A percentile compares a stretch with the other conserved stretches of the same genome.
These are phyloP conservation scores for Tephrocybe sp. DNA, from an alignment of 768 basidiomycete species.

Conservation along the genomic window DNA sequence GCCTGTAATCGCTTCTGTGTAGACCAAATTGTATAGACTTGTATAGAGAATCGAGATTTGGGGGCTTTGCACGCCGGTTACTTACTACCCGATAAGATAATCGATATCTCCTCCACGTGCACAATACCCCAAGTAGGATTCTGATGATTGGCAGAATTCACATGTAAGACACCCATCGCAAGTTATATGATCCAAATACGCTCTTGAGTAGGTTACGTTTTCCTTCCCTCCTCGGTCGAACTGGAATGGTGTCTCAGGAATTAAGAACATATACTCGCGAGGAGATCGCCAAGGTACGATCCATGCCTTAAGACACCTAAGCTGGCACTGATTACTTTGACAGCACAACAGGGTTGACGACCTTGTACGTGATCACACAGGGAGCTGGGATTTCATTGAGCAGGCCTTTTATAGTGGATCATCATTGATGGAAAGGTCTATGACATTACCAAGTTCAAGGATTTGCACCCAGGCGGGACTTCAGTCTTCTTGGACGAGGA, in stretches of 20 bases:
- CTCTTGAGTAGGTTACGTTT: background rate
- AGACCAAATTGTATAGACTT: too few relatives aligned
- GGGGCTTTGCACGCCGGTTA: too few relatives aligned
- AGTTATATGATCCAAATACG: background rate
- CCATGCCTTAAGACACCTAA: background rate
- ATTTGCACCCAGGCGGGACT: constrained; percentile 84
- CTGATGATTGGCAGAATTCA: constrained; percentile 8
- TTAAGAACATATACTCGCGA: constrained; percentile 38
- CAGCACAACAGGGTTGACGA: constrained; percentile 80
- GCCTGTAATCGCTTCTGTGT: constrained; percentile 34
- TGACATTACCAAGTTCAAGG: constrained; percentile 78
- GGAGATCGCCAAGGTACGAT: constrained; percentile 42
- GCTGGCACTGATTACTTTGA: background rate
- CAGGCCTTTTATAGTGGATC: constrained; percentile 55
- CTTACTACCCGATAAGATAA: too few relatives aligned
- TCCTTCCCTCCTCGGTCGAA: background rate
- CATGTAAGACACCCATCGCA: constrained; percentile 2
- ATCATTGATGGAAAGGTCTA: constrained; percentile 86
- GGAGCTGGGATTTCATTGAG: background rate
- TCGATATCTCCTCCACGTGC: too few relatives aligned
- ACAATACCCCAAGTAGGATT: background rate
- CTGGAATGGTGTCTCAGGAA: constrained; percentile 34
- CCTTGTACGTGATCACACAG: constrained; percentile 38
- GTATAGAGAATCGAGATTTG: too few relatives aligned
- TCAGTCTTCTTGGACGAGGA: constrained; percentile 76